Percentiles rank a stretch among this genome's conserved stretches.
phyloP scores from a whole-genome alignment of 2,329 filamentous ascomycete genomes.

The Nectriaceae sp. region DNA sequence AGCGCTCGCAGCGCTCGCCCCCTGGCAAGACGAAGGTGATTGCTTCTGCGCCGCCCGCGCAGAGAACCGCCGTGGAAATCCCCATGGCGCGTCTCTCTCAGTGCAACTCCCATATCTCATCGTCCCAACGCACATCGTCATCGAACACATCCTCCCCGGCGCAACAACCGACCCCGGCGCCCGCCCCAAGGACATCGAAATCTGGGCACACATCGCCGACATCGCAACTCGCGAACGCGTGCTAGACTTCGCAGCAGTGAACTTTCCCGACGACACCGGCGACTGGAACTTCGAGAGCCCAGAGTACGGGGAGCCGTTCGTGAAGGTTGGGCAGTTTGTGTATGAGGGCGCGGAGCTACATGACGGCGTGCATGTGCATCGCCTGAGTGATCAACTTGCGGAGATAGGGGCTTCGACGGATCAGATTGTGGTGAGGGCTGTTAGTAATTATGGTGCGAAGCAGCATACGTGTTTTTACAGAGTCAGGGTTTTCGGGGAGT shows the following conservation, averaged over 20 bases:
- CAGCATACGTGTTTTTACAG: conserved; percentile 69
- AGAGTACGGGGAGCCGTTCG: conserved; percentile 42
- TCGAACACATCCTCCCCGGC: conserved; percentile 69
- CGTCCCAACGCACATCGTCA: conserved; percentile 67
- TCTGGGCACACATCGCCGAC: conserved; percentile 65
- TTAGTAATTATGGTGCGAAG: conserved; percentile 58
- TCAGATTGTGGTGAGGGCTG: conserved; percentile 55
- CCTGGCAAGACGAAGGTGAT: conserved; percentile 79
- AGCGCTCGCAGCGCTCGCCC: conserved; percentile 57
- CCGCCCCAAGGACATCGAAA: conserved; percentile 68
- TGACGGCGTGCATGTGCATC: conserved; percentile 54
- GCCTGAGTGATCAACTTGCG: conserved; percentile 52
- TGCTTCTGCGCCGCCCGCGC: conserved; percentile 76
- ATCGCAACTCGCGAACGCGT: conserved; percentile 41
- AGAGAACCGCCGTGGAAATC: conserved; percentile 40
- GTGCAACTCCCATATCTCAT: conserved; percentile 61
- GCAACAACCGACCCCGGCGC: conserved; percentile 63
- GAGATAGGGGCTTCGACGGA: conserved; percentile 50
- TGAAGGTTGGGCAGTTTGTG: conserved; percentile 59
- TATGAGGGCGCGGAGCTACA: conserved; percentile 49
- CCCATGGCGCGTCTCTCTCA: conserved; percentile 63
- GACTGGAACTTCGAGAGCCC: conserved; percentile 33
- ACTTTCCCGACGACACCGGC: conserved; percentile 38
- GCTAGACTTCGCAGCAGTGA: conserved; percentile 43
- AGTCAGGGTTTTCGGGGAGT: conserved; percentile 54